Evolutionary conservation across 257 asterid genomes (phyloP), one percentile per base, ranked within the genome.

Genomic region (Eucommia ulmoides): DNA sequence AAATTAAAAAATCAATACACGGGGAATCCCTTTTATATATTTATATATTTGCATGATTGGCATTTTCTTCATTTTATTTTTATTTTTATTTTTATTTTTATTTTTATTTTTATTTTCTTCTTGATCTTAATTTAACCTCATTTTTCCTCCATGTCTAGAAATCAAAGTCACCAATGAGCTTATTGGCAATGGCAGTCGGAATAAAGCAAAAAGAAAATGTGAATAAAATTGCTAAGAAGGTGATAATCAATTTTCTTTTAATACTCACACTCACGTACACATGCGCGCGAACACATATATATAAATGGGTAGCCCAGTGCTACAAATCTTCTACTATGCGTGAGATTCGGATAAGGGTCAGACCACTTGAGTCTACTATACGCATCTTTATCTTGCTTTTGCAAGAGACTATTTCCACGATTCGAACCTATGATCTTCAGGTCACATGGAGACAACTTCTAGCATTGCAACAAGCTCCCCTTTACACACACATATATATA

Each of bases 101-200:
- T 5, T 14, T 50, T 64, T n/a, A 18, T 49, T 20, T 42, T 49
- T 25, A 21, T 58, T 25, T 15, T 50, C 50, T 50, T 49, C 16
- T 54, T 41, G 20, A 33, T 63, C 70, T 59, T 50, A 71, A 54
- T 23, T 38, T 11, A 20, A 49, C 18, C 22, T 55, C 15, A 54
- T 64, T 55, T 19, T 23, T 54, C 8, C 29, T 54, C 64, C 60
- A 48, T 25, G 19, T 64, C 21, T 51, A 75, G 86, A 76, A 59
- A 56, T 60, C 60, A 33, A 72, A 65, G 53, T 60, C 74, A 51
- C 73, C 74, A 21, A 66, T 52, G 64, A 84, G 70, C 73, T 70
- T 84, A 58, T 53, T 84, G 73, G 95, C 87, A 58, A 63, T 84
- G 59, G 84, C 95, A 54, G 95, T 72, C 57, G 95, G 95, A 49